Evolutionary conservation across 2,329 filamentous ascomycete genomes (phyloP).

Genomic region (Cladophialophora bantiana): DNA sequence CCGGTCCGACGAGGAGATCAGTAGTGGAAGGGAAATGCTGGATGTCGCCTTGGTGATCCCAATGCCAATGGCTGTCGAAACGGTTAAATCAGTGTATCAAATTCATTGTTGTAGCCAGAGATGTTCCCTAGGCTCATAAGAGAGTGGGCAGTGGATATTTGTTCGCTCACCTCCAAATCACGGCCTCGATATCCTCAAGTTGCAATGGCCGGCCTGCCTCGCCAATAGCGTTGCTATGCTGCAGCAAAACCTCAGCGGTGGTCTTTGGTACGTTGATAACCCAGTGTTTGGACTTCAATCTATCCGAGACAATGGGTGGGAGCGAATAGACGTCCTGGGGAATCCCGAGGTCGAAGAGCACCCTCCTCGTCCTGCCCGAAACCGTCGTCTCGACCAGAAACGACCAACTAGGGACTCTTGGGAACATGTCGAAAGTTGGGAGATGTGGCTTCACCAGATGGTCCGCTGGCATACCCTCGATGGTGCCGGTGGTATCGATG

Average conservation of each 20-base stretch:
- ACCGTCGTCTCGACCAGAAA: constrained; percentile 19
- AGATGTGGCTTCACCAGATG: constrained; percentile 46
- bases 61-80: constrained; percentile 28
- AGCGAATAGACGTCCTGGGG: constrained; percentile 41
- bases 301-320: constrained; percentile 10
- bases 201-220: neutral
- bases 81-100: constrained; percentile 22
- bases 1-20: constrained; percentile 60
- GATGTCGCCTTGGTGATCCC: constrained; percentile 46
- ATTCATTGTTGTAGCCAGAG: no score
- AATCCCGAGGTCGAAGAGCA: constrained; percentile 45
- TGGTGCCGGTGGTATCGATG: constrained; percentile 5
- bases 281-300: constrained; percentile 15
- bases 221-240: constrained; percentile 10
- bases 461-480: neutral
- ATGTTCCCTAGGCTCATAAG: no score
- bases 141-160: no score
- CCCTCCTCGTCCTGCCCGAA: constrained; percentile 30
- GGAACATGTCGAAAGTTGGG: constrained; percentile 41
- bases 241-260: constrained; percentile 29
- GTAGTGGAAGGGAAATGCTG: constrained; percentile 55
- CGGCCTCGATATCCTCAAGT: constrained; percentile 19
- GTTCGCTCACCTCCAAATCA: constrained; percentile 6
- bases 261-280: constrained; percentile 34
- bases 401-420: constrained; percentile 21